phyloP scores from a whole-genome alignment of 139 green algal species.

The Auxenochlorella pyrenoidosa region DNA sequence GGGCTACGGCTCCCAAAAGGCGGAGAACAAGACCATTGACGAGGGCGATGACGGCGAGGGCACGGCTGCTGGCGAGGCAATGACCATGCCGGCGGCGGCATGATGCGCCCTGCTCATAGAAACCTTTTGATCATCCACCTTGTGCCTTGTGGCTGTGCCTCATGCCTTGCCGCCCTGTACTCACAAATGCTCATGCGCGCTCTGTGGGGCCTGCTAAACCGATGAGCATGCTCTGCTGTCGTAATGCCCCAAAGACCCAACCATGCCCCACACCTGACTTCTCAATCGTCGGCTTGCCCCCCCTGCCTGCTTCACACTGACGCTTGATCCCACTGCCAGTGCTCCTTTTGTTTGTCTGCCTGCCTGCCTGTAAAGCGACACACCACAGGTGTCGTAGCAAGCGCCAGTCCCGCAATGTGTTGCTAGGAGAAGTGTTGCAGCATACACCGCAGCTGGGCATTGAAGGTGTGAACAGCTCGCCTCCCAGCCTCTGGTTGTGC shows the following conservation, averaged over 20 bases:
- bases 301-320: not conserved
- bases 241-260: not conserved
- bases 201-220: too few relatives aligned
- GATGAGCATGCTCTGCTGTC: too few relatives aligned
- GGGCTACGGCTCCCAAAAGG: constrained; percentile 58
- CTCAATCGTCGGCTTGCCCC: not conserved
- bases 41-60: constrained; percentile 21
- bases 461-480: too few relatives aligned
- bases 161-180: not conserved
- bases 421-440: too few relatives aligned
- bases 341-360: not conserved
- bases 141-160: too few relatives aligned
- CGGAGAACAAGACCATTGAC: constrained; percentile 7
- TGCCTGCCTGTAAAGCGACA: not conserved
- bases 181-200: not conserved
- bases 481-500: too few relatives aligned
- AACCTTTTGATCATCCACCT: too few relatives aligned
- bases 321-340: not conserved
- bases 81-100: not conserved
- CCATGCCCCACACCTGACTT: not conserved
- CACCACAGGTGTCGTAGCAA: too few relatives aligned
- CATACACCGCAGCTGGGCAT: too few relatives aligned
- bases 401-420: too few relatives aligned
- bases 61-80: not conserved
- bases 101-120: not conserved